Base-by-base conservation (phyloP, 179 eudicot species). In the Patellifolia procumbens region DNA sequence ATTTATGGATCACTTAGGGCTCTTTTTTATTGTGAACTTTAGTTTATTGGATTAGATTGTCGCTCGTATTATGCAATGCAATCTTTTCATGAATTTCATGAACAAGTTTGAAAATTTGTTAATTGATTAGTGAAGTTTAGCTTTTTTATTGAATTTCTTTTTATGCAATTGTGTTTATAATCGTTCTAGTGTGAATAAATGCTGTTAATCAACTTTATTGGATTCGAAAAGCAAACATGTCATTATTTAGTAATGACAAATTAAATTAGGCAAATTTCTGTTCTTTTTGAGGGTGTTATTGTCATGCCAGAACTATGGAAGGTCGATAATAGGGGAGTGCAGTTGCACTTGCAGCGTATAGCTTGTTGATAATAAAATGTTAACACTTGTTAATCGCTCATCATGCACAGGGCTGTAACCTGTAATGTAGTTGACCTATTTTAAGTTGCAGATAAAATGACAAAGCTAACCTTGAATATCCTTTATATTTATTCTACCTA, bases 351-450 rank as follows among this genome's bases (percentile, higher is more conserved):
- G 49, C 32, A 66, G 19, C n/a, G 70, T 24, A 29, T 66, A n/a
- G 68, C 68, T 29, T 61, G 43, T 59, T 28, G 39, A 26, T 8
- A 19, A 28, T 32, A n/a, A n/a, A n/a, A 32, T 63, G 9, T 32
- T 5, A 60, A 71, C 80, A 80, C 73, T 58, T 80, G 80, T 76
- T 42, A 34, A 7, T 62, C 13, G 43, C 13, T 55, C 29, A 58
- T 31, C 79, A 52, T 75, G 77, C 77, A 73, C 31, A 34, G 71
- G 78, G 62, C 7, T 29, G 35, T 4, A 19, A 31, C 17, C 7
- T 7, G 7, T 17, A 4, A 2, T 29, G 35, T 4, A 7, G 43
- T 62, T 45, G 32, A 46, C 19, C 7, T 0, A 3, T 3, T 39
- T 66, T 3, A n/a, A 12, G 29, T 10, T 42, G 11, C 4, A 0